Percentiles rank a stretch among this genome's conserved stretches.
Evolutionary conservation across 2,329 filamentous ascomycete genomes (phyloP).

Genomic region (Furcasterigmium furcatum): DNA sequence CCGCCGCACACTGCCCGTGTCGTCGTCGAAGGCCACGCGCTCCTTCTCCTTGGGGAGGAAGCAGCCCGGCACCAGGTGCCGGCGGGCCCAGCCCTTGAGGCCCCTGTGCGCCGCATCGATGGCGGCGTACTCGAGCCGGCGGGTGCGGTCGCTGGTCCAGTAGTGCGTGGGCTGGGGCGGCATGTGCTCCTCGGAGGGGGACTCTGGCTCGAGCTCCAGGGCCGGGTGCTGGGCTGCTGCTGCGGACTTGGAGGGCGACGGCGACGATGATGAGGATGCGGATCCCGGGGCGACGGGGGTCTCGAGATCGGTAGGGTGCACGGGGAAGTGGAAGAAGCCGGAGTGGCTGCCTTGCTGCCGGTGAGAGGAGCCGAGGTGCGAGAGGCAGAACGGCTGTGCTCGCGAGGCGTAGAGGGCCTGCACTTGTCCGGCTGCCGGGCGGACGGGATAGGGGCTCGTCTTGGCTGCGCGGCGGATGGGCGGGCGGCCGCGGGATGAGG

Average conservation of each 20-base stretch:
- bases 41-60: conserved; percentile 47
- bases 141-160: conserved; percentile 63
- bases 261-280: conserved; percentile 4
- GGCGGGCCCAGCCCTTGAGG: conserved; percentile 57
- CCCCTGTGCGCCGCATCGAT: conserved; percentile 61
- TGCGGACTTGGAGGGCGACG: neutral
- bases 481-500: conserved; percentile 29
- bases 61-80: conserved; percentile 58
- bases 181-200: conserved; percentile 13
- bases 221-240: conserved; percentile 7
- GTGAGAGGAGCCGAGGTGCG: conserved; percentile 12
- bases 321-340: conserved; percentile 48
- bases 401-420: conserved; percentile 17
- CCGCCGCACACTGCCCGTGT: conserved; percentile 59
- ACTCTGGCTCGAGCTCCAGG: conserved; percentile 1
- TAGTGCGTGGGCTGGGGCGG: conserved; percentile 60
- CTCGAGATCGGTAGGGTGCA: conserved; percentile 31
- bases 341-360: conserved; percentile 23
- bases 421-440: conserved; percentile 13
- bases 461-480: conserved; percentile 35
- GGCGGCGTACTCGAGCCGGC: conserved; percentile 62
- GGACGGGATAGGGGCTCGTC: conserved; percentile 23
- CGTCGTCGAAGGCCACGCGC: conserved; percentile 56
- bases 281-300: conserved; percentile 3
- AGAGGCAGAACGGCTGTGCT: conserved; percentile 8